Percentiles rank a stretch among this genome's conserved stretches.
Conservation (phyloP, 78 protist species). For the Planoprotostelium fungivorum region DNA sequence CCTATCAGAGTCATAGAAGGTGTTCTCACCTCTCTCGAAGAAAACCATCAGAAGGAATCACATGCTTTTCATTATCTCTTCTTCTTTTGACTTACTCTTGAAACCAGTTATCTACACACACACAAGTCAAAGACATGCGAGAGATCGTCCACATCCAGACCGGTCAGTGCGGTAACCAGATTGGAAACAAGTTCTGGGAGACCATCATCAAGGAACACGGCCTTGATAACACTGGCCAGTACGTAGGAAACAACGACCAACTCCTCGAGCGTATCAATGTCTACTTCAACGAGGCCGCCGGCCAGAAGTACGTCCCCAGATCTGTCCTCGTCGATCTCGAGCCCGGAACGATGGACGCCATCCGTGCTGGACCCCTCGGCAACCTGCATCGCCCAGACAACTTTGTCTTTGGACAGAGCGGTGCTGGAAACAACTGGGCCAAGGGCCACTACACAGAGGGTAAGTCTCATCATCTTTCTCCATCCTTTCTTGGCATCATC, state of each 20-base stretch:
- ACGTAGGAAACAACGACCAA: slow-evolving; percentile 81
- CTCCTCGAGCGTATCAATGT: slow-evolving; percentile 91
- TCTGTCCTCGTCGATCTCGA: slow-evolving; percentile 92
- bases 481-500: slow-evolving; percentile 15
- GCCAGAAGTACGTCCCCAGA: slow-evolving; percentile 90
- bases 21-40: background rate
- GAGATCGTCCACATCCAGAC: slow-evolving; percentile 95
- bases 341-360: slow-evolving; percentile 91
- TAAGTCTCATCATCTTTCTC: background rate
- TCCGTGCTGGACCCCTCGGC: slow-evolving; percentile 85
- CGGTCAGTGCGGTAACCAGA: slow-evolving; percentile 99
- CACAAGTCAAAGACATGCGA: slow-evolving; percentile 84
- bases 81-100: background rate
- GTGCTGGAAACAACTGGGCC: slow-evolving; percentile 96
- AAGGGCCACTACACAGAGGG: slow-evolving; percentile 96
- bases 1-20: too few species aligned
- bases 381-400: slow-evolving; percentile 90
- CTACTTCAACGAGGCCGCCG: slow-evolving; percentile 89
- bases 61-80: background rate
- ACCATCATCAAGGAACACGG: slow-evolving; percentile 89
- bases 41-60: background rate
- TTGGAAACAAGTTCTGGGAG: slow-evolving; percentile 86
- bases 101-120: too few species aligned
- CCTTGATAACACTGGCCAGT: slow-evolving; percentile 83
- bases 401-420: slow-evolving; percentile 79